phyloP scores from a whole-genome alignment of 176 grass and related monocot species.

The Avena eriantha region DNA sequence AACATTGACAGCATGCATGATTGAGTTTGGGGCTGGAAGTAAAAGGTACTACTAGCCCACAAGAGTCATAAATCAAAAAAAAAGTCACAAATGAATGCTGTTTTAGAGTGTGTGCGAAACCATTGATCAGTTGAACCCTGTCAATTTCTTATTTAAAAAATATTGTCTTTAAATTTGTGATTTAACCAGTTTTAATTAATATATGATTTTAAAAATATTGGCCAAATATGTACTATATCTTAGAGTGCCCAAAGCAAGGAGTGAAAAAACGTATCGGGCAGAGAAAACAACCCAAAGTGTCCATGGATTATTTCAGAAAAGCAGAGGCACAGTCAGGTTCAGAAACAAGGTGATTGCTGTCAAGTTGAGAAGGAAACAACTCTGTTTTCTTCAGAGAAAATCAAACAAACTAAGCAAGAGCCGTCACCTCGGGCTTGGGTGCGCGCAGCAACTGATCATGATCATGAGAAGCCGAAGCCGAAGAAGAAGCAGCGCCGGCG shows the following conservation, averaged over 20 bases:
- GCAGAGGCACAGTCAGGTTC: neutral
- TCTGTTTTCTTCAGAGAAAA: neutral
- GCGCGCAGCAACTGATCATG: neutral
- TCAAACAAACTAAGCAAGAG: neutral
- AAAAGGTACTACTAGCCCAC: neutral
- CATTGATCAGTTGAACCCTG: neutral
- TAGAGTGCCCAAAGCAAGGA: neutral
- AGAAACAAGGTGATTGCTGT: neutral
- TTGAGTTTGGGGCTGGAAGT: neutral
- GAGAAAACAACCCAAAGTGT: neutral
- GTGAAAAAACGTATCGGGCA: neutral
- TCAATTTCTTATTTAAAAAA: neutral
- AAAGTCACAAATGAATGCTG: neutral
- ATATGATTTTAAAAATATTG: neutral
- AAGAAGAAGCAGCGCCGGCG: neutral
- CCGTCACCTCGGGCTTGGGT: conserved; percentile 10
- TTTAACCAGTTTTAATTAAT: neutral
- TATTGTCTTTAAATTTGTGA: neutral
- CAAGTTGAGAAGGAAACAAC: no score
- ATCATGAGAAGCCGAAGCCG: neutral
- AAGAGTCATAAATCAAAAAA: neutral
- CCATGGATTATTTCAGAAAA: neutral
- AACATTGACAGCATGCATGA: neutral
- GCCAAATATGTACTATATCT: no score
- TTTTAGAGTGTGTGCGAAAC: neutral